These are phyloP conservation scores for Trichothecium roseum DNA, from an alignment of 2,329 filamentous ascomycete species.

Conservation along the genomic window DNA sequence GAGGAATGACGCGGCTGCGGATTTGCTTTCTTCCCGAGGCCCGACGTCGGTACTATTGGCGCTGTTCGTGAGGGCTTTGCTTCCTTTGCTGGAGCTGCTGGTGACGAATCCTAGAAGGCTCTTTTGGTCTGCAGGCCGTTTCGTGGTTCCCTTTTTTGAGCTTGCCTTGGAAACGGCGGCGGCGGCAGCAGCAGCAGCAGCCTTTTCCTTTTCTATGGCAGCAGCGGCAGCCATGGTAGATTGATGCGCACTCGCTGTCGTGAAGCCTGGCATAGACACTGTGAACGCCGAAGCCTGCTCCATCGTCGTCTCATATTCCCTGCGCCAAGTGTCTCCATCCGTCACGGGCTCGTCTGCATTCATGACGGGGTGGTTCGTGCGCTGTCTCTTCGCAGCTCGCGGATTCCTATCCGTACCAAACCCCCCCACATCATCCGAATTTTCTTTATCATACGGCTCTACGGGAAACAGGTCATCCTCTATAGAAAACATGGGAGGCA, in stretches of 20 bases:
- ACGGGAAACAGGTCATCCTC: constrained; percentile 62
- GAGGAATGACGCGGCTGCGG: constrained; percentile 9
- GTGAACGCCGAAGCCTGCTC: constrained; percentile 48
- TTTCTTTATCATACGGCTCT: constrained; percentile 40
- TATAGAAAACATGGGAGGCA: constrained; percentile 41
- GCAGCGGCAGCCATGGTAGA: constrained; percentile 20
- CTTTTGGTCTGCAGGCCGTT: constrained; percentile 26
- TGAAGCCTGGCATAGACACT: constrained; percentile 48
- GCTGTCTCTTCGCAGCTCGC: constrained; percentile 18
- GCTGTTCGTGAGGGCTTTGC: constrained; percentile 8
- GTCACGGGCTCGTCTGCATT: constrained; percentile 5
- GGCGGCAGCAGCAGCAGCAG: constrained; percentile 9
- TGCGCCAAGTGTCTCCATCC: constrained; percentile 24
- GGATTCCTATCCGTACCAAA: constrained; percentile 9
- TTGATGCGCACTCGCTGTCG: constrained; percentile 48
- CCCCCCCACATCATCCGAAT: constrained; percentile 10
- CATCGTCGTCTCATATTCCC: constrained; percentile 51
- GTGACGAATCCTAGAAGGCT: constrained; percentile 32
- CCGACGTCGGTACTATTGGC: constrained; percentile 7
- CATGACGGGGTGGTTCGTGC: constrained; percentile 8
- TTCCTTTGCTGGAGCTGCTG: constrained; percentile 1
- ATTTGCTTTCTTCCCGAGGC: constrained; percentile 5
- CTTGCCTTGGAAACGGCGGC: constrained; percentile 9
- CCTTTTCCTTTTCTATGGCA: constrained; percentile 7
- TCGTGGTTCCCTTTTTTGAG: constrained; percentile 16